Evolutionary conservation across 192 early-diverging fungal genomes (phyloP).

Genomic region (Oehlia diaphana): DNA sequence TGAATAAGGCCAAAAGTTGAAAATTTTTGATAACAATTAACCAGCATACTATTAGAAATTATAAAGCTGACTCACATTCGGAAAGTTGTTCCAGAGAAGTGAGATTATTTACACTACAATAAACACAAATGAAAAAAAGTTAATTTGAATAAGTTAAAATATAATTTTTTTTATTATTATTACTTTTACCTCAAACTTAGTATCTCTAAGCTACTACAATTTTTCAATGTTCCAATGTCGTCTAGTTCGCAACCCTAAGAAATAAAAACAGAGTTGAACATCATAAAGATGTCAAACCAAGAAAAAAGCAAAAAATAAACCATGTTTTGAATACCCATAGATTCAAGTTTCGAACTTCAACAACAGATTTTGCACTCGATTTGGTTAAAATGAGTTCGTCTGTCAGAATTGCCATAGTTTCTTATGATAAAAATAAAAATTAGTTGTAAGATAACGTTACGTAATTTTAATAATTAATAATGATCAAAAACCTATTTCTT

Average conservation of each 20-base stretch:
- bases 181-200: slow-evolving; percentile 27
- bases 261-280: not conserved
- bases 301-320: not conserved
- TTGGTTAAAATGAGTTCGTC: slow-evolving; percentile 19
- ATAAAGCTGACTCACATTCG: slow-evolving; percentile 25
- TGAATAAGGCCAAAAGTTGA: not conserved
- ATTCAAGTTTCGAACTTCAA: slow-evolving; percentile 21
- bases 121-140: not conserved
- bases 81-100: slow-evolving; percentile 25
- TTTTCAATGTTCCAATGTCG: slow-evolving; percentile 21
- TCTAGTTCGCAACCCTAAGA: slow-evolving; percentile 20
- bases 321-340: slow-evolving; percentile 1
- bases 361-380: slow-evolving; percentile 8
- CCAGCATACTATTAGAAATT: not conserved
- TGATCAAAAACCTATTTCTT: too few species aligned
- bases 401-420: slow-evolving; percentile 20
- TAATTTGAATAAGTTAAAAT: not conserved
- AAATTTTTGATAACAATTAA: not conserved
- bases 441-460: too few species aligned
- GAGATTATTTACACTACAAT: slow-evolving; percentile 28
- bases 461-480: too few species aligned
- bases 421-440: not conserved
- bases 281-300: not conserved
- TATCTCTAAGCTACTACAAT: slow-evolving; percentile 18
- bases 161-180: not conserved